Percentiles rank a stretch among this genome's conserved stretches.
Evolutionary conservation across 352 stramenopile species (phyloP).

Genomic region (Globisporangium polare): DNA sequence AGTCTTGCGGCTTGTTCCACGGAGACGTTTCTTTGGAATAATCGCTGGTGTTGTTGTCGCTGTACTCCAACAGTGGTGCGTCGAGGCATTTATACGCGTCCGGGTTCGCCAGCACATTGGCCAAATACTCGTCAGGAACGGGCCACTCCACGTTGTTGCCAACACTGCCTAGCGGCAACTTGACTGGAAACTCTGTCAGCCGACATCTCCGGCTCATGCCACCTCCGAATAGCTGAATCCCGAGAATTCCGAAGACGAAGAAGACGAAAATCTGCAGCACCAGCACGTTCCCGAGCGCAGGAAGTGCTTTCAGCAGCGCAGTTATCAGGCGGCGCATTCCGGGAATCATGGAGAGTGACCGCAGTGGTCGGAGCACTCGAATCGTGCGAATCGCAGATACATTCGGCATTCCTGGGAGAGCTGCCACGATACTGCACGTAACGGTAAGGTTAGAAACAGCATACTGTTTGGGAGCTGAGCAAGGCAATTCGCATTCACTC

Average conservation of each 20-base stretch:
- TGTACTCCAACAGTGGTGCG: constrained; percentile 39
- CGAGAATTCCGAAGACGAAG: constrained; percentile 89
- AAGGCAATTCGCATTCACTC: neutral
- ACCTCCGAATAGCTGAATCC: constrained; percentile 85
- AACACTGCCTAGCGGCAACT: constrained; percentile 19
- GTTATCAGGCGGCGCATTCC: constrained; percentile 78
- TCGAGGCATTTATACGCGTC: constrained; percentile 35
- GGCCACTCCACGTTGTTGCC: constrained; percentile 36
- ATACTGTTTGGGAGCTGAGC: too few species aligned
- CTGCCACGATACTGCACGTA: constrained; percentile 39
- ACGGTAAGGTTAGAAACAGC: neutral
- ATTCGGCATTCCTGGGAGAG: constrained; percentile 65
- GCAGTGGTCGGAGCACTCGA: constrained; percentile 83
- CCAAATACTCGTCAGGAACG: constrained; percentile 41
- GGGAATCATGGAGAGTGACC: constrained; percentile 85
- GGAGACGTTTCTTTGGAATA: constrained; percentile 71
- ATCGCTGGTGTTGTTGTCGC: constrained; percentile 23
- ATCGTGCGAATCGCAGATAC: constrained; percentile 84
- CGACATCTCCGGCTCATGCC: constrained; percentile 80
- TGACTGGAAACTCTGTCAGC: constrained; percentile 71
- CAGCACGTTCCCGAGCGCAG: constrained; percentile 85
- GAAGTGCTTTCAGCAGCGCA: constrained; percentile 80
- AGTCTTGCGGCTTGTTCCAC: constrained; percentile 67
- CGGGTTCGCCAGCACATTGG: constrained; percentile 33
- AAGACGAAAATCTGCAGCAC: constrained; percentile 90